Evolutionary conservation across 1,284 basidiomycete species (phyloP).

Genomic region (Kalmanozyma brasiliensis): DNA sequence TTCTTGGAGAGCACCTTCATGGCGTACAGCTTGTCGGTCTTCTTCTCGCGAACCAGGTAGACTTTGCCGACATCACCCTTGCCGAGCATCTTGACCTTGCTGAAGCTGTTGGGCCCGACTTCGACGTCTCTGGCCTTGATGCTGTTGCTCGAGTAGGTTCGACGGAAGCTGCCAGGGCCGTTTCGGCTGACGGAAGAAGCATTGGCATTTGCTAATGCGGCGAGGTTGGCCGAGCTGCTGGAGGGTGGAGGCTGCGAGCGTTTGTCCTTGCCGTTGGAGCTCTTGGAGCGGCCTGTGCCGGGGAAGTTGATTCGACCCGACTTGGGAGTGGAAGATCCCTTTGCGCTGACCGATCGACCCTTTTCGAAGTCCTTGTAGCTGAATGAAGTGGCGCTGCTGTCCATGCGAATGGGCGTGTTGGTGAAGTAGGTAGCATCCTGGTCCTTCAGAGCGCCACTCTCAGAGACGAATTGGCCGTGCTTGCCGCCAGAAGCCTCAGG

Average conservation of each 20-base stretch:
- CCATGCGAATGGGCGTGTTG: slow-evolving; percentile 62
- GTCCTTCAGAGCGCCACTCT: slow-evolving; percentile 29
- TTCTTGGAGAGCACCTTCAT: slow-evolving; percentile 68
- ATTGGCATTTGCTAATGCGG: slow-evolving; percentile 53
- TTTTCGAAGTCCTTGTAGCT: slow-evolving; percentile 65
- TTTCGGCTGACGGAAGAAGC: slow-evolving; percentile 69
- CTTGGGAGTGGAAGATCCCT: slow-evolving; percentile 52
- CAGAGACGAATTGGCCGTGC: slow-evolving; percentile 25
- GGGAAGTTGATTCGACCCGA: slow-evolving; percentile 55
- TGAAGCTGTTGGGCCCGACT: slow-evolving; percentile 63
- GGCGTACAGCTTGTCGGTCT: slow-evolving; percentile 62
- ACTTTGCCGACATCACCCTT: slow-evolving; percentile 68
- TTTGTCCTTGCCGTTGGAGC: slow-evolving; percentile 69
- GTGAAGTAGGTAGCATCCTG: slow-evolving; percentile 49
- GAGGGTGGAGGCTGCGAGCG: slow-evolving; percentile 78
- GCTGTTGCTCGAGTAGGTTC: slow-evolving; percentile 96
- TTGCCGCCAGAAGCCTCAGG: slow-evolving; percentile 70
- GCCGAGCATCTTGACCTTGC: slow-evolving; percentile 67
- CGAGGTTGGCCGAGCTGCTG: slow-evolving; percentile 74
- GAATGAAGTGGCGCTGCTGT: slow-evolving; percentile 61
- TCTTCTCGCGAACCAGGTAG: slow-evolving; percentile 64
- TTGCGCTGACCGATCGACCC: slow-evolving; percentile 36
- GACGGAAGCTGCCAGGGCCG: slow-evolving; percentile 75
- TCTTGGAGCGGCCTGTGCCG: slow-evolving; percentile 52
- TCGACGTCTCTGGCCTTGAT: slow-evolving; percentile 81